Base-by-base conservation (phyloP, 139 green algal species). In the Auxenochlorella pyrenoidosa region DNA sequence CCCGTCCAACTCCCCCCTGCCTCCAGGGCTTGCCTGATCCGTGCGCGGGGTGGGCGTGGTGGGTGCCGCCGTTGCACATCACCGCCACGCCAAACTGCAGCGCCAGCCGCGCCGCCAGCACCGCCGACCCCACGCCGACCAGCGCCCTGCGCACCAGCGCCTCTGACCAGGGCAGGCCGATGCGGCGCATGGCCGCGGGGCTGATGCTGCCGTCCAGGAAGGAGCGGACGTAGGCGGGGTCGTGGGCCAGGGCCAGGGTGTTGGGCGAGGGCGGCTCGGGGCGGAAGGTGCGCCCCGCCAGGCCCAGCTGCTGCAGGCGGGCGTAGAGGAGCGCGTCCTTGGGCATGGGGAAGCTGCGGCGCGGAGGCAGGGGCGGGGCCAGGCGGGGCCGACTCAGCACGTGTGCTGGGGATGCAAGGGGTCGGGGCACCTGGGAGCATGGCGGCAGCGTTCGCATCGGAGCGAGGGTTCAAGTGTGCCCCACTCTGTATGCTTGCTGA, bases 51-150 rank as follows among this genome's bases (percentile, higher is more conserved):
- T 95, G 92, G 16, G 93, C 93, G 47, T 95, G 93, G 83, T 95
- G 93, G 3, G 93, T 95, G 60, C 93, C 93, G 12, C 93, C 93
- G 75, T 94, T 94, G 68, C 75, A 89, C 91, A 93, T 94, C 54
- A 78, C 82, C 5, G 93, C 92, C 59, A 93, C 59, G 1, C 92
- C 92, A 28, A 83, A 89, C 75, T 93, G 88, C 75, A 94, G 75
- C 2, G 93, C 93, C 34, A 94, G 86, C 18, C 92, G 87, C 0
- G 90, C 90, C 22, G 93, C 92, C 54, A 94, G 83, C 12, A 94
- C 70, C 0, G 93, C 92, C 22, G 54, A 86, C 32, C 91, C 91
- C 5, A 91, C 85, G 24, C 92, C 93, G 22, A 92, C 88, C 32
- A 94, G 79, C 21, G 93, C 93, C 44, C 93, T 81, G 58, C 75